phyloP scores from a whole-genome alignment of 148 eudicot genomes.

The Hydrangea macrophylla region DNA sequence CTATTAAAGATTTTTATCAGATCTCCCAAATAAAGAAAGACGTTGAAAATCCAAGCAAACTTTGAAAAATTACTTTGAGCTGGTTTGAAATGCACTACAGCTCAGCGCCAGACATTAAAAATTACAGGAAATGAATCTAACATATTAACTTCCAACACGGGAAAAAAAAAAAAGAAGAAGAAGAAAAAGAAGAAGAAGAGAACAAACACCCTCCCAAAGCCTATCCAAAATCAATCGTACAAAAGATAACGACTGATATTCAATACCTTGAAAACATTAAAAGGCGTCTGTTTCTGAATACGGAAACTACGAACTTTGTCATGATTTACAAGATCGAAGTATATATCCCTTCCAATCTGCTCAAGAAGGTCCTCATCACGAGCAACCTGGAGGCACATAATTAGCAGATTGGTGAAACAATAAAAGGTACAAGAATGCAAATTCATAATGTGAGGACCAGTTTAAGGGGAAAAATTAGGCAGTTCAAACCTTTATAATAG shows the following conservation, averaged over 20 bases:
- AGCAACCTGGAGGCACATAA: slow-evolving; percentile 60
- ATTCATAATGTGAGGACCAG: slow-evolving; percentile 7
- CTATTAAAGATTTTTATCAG: too few species aligned
- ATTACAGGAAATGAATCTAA: too few species aligned
- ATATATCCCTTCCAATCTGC: slow-evolving; percentile 83
- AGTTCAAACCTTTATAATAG: slow-evolving; percentile 84
- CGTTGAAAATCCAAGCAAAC: neutral
- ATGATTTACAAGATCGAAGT: slow-evolving; percentile 96
- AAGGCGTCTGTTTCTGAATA: slow-evolving; percentile 77
- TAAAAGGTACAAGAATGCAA: slow-evolving; percentile 5
- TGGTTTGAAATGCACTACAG: neutral
- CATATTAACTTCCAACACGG: too few species aligned
- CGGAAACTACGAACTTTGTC: slow-evolving; percentile 86
- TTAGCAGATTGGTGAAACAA: slow-evolving; percentile 9
- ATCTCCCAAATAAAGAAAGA: neutral
- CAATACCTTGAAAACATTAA: slow-evolving; percentile 77
- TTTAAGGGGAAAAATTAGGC: neutral
- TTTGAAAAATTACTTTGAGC: neutral
- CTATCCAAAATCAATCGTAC: neutral
- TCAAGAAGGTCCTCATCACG: slow-evolving; percentile 81
- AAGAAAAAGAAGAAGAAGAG: too few species aligned
- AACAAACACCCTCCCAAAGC: too few species aligned
- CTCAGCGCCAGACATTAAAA: too few species aligned
- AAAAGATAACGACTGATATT: neutral
- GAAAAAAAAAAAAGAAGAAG: too few species aligned